These are phyloP conservation scores for Boletus rubropictus DNA, from an alignment of 768 basidiomycete genomes.

Conservation along the genomic window DNA sequence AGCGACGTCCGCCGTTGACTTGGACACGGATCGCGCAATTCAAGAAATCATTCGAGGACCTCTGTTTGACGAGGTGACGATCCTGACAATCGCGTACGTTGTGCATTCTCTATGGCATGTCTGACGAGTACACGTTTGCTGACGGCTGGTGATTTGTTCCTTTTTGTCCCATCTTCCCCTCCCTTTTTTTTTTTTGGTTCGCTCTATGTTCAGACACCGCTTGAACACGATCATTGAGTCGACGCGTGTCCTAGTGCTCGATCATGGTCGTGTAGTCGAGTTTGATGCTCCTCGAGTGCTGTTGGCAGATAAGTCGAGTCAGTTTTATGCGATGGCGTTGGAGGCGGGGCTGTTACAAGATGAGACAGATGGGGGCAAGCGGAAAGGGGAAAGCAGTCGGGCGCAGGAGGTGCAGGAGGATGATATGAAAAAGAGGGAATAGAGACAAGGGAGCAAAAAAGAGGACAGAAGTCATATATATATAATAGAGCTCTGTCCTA, in stretches of 20 bases:
- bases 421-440: neutral
- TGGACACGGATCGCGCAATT: slow-evolving; percentile 84
- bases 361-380: neutral
- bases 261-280: slow-evolving; percentile 77
- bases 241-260: slow-evolving; percentile 76
- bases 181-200: neutral
- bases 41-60: slow-evolving; percentile 83
- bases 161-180: too few species aligned
- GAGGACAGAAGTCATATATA: too few species aligned
- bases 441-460: neutral
- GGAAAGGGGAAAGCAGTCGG: neutral
- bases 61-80: slow-evolving; percentile 72
- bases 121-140: neutral
- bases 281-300: slow-evolving; percentile 66
- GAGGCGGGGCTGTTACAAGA: slow-evolving; percentile 50
- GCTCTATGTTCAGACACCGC: slow-evolving; percentile 47
- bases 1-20: slow-evolving; percentile 87
- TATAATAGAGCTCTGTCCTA: too few species aligned
- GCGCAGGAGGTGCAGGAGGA: neutral
- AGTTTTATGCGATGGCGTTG: slow-evolving; percentile 58
- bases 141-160: neutral
- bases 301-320: slow-evolving; percentile 49
- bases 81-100: slow-evolving; percentile 79
- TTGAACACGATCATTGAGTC: slow-evolving; percentile 82
- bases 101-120: neutral